Evolutionary conservation across 2,329 filamentous ascomycete species (phyloP).

Genomic region (Colletotrichum sansevieriae): DNA sequence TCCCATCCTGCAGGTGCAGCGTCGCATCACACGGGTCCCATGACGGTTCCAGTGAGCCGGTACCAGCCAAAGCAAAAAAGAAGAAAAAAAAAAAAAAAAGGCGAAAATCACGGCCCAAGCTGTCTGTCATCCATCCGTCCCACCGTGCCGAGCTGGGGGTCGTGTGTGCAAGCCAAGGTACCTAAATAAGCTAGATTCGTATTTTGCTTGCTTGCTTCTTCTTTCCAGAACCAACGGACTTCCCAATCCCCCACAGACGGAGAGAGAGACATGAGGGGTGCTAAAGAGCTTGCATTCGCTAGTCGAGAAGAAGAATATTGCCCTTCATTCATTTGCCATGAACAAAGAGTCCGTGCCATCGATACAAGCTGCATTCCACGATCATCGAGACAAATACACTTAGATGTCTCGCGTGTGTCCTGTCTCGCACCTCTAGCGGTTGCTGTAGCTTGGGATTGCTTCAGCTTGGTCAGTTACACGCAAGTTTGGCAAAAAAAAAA

Average conservation of each 20-base stretch:
- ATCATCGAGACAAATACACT: constrained; percentile 18
- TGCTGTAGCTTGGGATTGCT: not conserved
- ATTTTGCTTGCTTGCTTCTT: not conserved
- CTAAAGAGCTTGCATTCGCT: constrained; percentile 33
- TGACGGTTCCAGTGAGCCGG: constrained; percentile 37
- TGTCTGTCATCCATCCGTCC: constrained; percentile 1
- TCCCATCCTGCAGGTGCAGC: constrained; percentile 33
- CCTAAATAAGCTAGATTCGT: not conserved
- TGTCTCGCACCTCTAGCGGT: constrained; percentile 11
- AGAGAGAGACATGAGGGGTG: constrained; percentile 15
- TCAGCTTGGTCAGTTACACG: not conserved
- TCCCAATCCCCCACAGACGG: constrained; percentile 12
- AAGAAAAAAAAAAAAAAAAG: constrained; percentile 1
- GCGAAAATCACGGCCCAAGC: constrained; percentile 1
- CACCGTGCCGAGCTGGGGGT: constrained; percentile 6
- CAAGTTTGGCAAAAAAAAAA: too few species aligned
- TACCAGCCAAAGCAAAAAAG: not conserved
- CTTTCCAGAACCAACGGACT: constrained; percentile 5
- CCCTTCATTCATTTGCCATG: not conserved
- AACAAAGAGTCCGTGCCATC: constrained; percentile 33
- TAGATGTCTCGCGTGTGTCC: constrained; percentile 4
- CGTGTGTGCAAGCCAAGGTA: not conserved
- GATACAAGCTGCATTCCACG: constrained; percentile 22
- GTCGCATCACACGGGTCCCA: constrained; percentile 33
- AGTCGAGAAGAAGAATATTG: not conserved